Evolutionary conservation across 2,329 filamentous ascomycete species (phyloP).

Genomic region (Aureobasidium sp.): DNA sequence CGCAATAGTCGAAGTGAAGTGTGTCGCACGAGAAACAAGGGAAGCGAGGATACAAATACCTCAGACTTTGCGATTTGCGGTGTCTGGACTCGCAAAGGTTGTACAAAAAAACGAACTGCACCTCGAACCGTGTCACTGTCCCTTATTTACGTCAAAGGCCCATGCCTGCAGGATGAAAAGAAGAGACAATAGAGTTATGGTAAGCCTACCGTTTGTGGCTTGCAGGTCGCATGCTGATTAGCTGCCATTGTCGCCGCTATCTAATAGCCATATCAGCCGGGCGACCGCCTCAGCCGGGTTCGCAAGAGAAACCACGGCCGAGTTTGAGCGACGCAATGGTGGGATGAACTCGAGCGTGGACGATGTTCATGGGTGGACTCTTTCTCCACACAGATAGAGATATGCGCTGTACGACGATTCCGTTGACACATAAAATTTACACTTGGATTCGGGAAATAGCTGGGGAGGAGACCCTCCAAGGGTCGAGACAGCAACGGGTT

Average conservation of each 20-base stretch:
- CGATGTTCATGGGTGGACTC: not conserved
- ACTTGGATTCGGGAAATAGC: not conserved
- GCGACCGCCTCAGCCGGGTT: not conserved
- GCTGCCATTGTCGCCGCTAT: constrained; percentile 3
- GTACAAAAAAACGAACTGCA: constrained; percentile 7
- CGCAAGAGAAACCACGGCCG: not conserved
- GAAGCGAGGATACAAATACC: not conserved
- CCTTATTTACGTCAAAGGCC: constrained; percentile 12
- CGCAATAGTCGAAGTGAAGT: not conserved
- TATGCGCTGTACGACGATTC: not conserved
- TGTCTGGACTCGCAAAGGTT: not conserved
- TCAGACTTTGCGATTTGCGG: constrained; percentile 2
- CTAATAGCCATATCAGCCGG: not conserved
- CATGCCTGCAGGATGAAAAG: not conserved
- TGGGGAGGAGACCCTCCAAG: not conserved
- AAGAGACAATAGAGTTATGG: constrained; percentile 3
- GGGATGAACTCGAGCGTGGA: not conserved
- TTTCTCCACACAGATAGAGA: not conserved
- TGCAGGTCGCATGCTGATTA: constrained; percentile 1
- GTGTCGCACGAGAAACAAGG: not conserved
- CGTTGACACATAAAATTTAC: constrained; percentile 2
- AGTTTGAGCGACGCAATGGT: not conserved
- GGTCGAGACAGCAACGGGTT: not conserved
- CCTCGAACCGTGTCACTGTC: constrained; percentile 2
- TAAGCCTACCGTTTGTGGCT: constrained; percentile 1